A percentile compares a stretch with the other conserved stretches of the same genome.
These are phyloP conservation scores for Colletotrichum agaves DNA, from an alignment of 2,329 filamentous ascomycete genomes.

Conservation along the genomic window DNA sequence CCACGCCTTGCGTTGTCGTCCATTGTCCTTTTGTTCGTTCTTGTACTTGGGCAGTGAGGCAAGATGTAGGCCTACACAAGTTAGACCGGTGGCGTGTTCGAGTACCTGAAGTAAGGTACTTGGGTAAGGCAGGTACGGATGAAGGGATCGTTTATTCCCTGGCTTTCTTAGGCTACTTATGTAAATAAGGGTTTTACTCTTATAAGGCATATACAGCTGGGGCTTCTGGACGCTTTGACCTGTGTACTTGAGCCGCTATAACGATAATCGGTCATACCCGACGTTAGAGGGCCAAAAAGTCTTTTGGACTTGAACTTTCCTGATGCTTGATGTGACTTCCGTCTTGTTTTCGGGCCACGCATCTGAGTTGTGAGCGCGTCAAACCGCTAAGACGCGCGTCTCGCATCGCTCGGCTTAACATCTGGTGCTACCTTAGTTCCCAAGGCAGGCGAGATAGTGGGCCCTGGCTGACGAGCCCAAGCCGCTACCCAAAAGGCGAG, in stretches of 20 bases:
- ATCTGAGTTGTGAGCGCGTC: not conserved
- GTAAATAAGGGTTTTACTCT: not conserved
- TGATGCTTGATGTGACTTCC: not conserved
- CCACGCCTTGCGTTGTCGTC: too few relatives aligned
- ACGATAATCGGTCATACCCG: not conserved
- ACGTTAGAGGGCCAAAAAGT: not conserved
- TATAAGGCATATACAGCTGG: not conserved
- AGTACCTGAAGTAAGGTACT: too few relatives aligned
- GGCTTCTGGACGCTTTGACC: not conserved
- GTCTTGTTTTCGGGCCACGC: not conserved
- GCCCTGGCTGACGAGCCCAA: not conserved
- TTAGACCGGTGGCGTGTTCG: conserved; percentile 7
- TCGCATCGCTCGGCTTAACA: not conserved
- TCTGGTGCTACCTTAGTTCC: not conserved
- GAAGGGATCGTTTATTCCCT: too few relatives aligned
- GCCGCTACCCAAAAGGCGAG: not conserved
- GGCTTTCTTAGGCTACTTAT: not conserved
- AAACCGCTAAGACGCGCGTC: not conserved
- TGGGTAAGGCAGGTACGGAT: not conserved
- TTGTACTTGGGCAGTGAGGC: not conserved
- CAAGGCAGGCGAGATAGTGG: not conserved
- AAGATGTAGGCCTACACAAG: not conserved
- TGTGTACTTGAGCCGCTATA: not conserved
- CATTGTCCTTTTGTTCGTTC: not conserved
- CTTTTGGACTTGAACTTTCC: not conserved